Base-by-base conservation (phyloP, 1,284 basidiomycete genomes). In the Leccinum griseonigrum region DNA sequence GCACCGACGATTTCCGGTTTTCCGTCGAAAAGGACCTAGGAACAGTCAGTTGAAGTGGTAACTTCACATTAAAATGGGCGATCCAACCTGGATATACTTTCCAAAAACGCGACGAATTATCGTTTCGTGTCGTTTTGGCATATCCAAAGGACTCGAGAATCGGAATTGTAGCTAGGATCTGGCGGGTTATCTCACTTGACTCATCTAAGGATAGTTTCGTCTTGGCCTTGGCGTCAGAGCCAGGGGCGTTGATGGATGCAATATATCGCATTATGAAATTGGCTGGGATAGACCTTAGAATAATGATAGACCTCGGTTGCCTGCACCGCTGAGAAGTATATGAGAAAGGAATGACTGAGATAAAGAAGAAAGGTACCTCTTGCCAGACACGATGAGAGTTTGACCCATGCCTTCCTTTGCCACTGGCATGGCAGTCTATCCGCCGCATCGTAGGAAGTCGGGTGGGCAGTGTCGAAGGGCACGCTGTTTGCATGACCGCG, bases 251-350 rank as follows among this genome's bases (percentile, higher is more conserved):
- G 56, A 99, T 95, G 0, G 97, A 98, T 13, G 97, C 97, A 72
- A 99, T 91, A 78, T 99, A 99, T 63, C 97, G 89, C 88, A 99
- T 96, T 75, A 99, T 99, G 80, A 96, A 97, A 81, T 99, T 99
- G 59, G 97, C 94, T 91, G 92, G 68, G 55, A 46, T 63, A 58
- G 60, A 36, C 26, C 22, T 62, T 58, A 59, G 58, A 36, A 57
- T 56, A 51, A 53, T 57, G 13, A 56, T 11, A 40, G 16, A 58
- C 58, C 43, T 53, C 56, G 36, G 43, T 99, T 99, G 61, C 97
- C 97, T 57, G 97, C 97, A 78, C 97, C 97, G 83, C 94, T 96
- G 59, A 46, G 57, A 52, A 48, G 22, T 57, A 73, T 74, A 64
- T 69, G 57, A 67, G 63, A 64, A 62, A 56, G n/a, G 60, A 64